Evolutionary conservation across 257 asterid genomes (phyloP).

Genomic region (Hygrophila difformis): DNA sequence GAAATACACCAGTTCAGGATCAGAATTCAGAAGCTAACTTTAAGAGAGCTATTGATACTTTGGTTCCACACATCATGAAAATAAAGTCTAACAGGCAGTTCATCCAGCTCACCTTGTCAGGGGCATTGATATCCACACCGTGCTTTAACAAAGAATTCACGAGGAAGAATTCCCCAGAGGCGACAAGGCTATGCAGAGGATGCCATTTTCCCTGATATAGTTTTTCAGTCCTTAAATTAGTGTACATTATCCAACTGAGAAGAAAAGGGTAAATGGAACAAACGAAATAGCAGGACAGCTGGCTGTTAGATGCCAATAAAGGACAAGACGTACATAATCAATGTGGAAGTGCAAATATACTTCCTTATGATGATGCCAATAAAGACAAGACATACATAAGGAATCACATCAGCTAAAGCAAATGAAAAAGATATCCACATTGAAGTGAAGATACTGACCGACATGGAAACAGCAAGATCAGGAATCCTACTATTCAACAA

Average conservation of each 20-base stretch:
- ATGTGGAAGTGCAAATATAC: too few species aligned
- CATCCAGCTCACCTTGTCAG: slow-evolving; percentile 55
- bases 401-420: neutral
- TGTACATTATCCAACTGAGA: neutral
- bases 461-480: slow-evolving; percentile 60
- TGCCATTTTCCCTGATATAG: slow-evolving; percentile 76
- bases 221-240: slow-evolving; percentile 15
- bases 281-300: neutral
- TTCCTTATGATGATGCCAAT: too few species aligned
- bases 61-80: slow-evolving; percentile 8
- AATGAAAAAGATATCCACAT: neutral
- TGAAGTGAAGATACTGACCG: slow-evolving; percentile 43
- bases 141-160: slow-evolving; percentile 62
- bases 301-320: too few species aligned
- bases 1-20: slow-evolving; percentile 2
- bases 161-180: slow-evolving; percentile 84
- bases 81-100: slow-evolving; percentile 1
- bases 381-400: too few species aligned
- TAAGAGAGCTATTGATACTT: neutral
- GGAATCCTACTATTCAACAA: slow-evolving; percentile 63
- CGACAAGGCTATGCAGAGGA: slow-evolving; percentile 84
- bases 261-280: neutral
- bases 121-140: slow-evolving; percentile 50
- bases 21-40: slow-evolving; percentile 5
- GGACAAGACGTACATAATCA: neutral